Percentiles rank a stretch among this genome's conserved stretches.
These are phyloP conservation scores for Alisma plantagoaquatica DNA, from an alignment of 106 monocot species.

Conservation along the genomic window DNA sequence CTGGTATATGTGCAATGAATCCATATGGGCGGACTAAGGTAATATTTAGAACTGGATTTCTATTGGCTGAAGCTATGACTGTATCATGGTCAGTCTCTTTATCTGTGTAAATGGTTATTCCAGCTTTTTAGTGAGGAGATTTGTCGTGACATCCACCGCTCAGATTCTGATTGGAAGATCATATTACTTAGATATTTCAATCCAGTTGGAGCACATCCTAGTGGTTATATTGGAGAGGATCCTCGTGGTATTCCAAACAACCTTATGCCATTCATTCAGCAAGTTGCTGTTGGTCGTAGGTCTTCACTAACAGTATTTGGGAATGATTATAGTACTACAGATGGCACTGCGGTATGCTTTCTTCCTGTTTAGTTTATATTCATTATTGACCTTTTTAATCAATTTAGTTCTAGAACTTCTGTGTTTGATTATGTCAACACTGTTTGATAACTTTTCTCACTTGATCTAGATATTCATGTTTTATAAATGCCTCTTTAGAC, in stretches of 20 bases:
- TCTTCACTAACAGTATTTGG: slow-evolving; percentile 71
- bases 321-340: slow-evolving; percentile 77
- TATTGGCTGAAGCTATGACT: neutral
- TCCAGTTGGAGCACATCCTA: slow-evolving; percentile 91
- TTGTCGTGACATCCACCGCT: slow-evolving; percentile 49
- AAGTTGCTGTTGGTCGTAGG: slow-evolving; percentile 89
- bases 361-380: no score
- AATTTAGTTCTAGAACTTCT: no score
- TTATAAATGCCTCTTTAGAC: no score
- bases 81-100: neutral
- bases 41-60: neutral
- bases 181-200: slow-evolving; percentile 94
- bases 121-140: slow-evolving; percentile 95
- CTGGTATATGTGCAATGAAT: slow-evolving; percentile 46
- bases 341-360: slow-evolving; percentile 81
- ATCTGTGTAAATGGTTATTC: slow-evolving; percentile 3
- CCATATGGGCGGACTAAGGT: slow-evolving; percentile 61
- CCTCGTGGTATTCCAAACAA: slow-evolving; percentile 93
- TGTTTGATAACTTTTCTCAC: no score
- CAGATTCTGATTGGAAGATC: slow-evolving; percentile 73
- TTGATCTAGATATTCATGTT: no score
- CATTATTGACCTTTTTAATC: no score
- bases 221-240: slow-evolving; percentile 90
- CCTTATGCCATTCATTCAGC: slow-evolving; percentile 93
- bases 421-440: no score